Evolutionary conservation across 2,329 filamentous ascomycete species (phyloP), one percentile per base, ranked within the genome.

Genomic region (Pseudogymnoascus sp.): DNA sequence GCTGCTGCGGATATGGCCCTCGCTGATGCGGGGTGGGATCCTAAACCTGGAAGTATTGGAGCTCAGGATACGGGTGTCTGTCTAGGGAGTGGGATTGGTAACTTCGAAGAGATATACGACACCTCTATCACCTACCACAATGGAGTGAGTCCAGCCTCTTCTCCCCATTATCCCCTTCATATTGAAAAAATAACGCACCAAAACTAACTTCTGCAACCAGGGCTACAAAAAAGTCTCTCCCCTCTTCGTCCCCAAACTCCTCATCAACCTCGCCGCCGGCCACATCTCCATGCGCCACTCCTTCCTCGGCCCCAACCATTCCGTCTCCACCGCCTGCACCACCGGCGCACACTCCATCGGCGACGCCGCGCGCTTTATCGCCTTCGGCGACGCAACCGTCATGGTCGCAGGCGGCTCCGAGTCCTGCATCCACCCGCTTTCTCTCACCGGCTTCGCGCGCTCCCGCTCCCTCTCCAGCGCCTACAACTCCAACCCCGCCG

Each of bases 371-470:
- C 85, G 93, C 16, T 90, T 97, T 71, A 93, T 99, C 64, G 84
- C 88, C n/a, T 87, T 86, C 70, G 92, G 91, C 6, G 93, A 97
- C 71, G 93, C 93, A 50, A 83, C 96, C 72, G 88, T 97, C 60
- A 97, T 99, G 91, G 76, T 99, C 7, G 91, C 94, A n/a, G 94
- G 94, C 41, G 93, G 93, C 28, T 85, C 93, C 7, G 94, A 99
- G 74, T 91, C 93, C 0, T 99, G 94, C 72, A 93, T 99, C 61
- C 93, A 99, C 71, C 94, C 94, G 8, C 80, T 99, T 43, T 90
- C 93, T 1, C 88, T 97, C 67, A 90, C 92, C 6, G 94, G 93
- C 6, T 99, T 99, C 70, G 88, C 91, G 22, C 83, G 91, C 64
- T 91, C 92, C 1, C 84, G 93, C 62, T 97, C 92, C 59, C 77